phyloP scores from a whole-genome alignment of 1,139 yeast genomes.

The Debaryomycetaceae sp. region DNA sequence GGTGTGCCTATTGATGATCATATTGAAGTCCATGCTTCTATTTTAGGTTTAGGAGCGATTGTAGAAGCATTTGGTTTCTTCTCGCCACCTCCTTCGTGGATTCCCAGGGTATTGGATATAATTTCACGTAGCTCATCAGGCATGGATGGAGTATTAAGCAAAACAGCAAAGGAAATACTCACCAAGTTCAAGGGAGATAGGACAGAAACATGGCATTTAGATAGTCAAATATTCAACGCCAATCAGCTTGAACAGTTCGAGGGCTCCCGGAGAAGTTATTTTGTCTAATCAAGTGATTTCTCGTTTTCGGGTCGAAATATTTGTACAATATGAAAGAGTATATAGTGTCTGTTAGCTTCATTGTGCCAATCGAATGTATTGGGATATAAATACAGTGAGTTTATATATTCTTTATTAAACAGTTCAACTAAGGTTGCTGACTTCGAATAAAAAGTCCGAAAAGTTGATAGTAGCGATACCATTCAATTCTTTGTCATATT shows the following conservation, averaged over 20 bases:
- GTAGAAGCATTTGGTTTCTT: conserved; percentile 87
- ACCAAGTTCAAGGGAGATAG: conserved; percentile 88
- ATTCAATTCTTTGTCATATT: conserved; percentile 69
- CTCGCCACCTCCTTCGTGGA: conserved; percentile 92
- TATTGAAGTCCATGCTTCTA: conserved; percentile 74
- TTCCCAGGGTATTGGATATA: conserved; percentile 68
- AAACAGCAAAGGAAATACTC: conserved; percentile 77
- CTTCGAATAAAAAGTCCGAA: conserved; percentile 73
- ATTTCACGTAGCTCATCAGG: conserved; percentile 70
- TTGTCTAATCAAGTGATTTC: conserved; percentile 44
- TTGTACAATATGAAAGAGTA: not conserved
- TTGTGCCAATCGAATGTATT: not conserved
- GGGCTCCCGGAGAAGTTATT: conserved; percentile 91
- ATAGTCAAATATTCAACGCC: conserved; percentile 68
- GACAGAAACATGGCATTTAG: conserved; percentile 96
- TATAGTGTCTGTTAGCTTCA: not conserved
- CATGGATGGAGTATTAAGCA: conserved; percentile 75
- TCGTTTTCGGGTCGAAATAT: conserved; percentile 1
- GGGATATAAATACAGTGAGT: not conserved
- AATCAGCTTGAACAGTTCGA: conserved; percentile 88
- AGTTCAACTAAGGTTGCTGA: conserved; percentile 30
- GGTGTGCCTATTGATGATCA: conserved; percentile 38
- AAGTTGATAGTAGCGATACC: conserved; percentile 77
- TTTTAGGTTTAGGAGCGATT: conserved; percentile 84
- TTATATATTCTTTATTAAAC: too few relatives aligned